A percentile compares a stretch with the other conserved stretches of the same genome.
Conservation (phyloP, 805 yeast genomes). For the Scheffersomyces coipomensis region DNA sequence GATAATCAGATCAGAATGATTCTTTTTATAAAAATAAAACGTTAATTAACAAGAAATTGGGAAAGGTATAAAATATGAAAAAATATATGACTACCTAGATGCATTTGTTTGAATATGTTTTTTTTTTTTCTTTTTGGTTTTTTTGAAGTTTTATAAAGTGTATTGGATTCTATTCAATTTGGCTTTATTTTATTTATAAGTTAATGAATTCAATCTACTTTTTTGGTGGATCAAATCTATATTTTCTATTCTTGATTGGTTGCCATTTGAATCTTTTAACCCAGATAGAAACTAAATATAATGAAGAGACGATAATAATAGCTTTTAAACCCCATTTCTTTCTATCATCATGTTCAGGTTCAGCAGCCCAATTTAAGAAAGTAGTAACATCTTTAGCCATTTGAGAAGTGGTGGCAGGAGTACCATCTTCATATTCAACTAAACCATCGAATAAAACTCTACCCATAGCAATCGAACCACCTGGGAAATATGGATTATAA, state of each 20-base stretch:
- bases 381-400: slow-evolving; percentile 98
- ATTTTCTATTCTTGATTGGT: slow-evolving; percentile 91
- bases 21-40: no score
- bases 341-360: slow-evolving; percentile 98
- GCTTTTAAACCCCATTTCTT: slow-evolving; percentile 96
- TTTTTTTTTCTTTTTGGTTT: no score
- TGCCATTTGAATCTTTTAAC: slow-evolving; percentile 99
- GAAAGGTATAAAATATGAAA: no score
- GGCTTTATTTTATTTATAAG: no score
- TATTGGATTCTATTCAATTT: no score
- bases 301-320: slow-evolving; percentile 69
- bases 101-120: no score
- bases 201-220: slow-evolving; percentile 38
- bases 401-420: slow-evolving; percentile 97
- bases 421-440: slow-evolving; percentile 98
- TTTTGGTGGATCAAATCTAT: slow-evolving; percentile 89
- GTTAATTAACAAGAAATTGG: no score
- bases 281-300: slow-evolving; percentile 82
- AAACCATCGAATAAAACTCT: slow-evolving; percentile 96
- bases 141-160: no score
- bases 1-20: no score
- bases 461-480: slow-evolving; percentile 99
- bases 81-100: no score
- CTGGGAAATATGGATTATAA: slow-evolving; percentile 99
- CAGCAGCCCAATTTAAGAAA: slow-evolving; percentile 97